These are phyloP conservation scores for Albifimbria verrucaria DNA, from an alignment of 2,329 filamentous ascomycete species.

Conservation along the genomic window DNA sequence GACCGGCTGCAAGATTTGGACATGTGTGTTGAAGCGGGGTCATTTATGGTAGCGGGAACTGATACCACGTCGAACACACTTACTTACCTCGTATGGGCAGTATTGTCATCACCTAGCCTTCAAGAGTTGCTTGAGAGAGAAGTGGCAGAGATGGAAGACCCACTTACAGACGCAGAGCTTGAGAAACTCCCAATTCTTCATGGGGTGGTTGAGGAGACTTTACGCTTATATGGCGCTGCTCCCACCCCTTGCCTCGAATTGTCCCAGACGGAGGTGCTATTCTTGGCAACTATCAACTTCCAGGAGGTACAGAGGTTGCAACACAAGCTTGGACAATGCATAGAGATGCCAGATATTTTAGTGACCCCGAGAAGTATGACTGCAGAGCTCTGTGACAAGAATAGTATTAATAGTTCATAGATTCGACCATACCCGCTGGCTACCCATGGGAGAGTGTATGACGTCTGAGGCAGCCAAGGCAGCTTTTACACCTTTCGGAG, in stretches of 20 bases:
- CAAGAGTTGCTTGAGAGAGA: background rate
- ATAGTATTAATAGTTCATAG: background rate
- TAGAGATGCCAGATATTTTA: conserved; percentile 34
- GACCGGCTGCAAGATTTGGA: conserved; percentile 1
- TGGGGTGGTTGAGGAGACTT: conserved; percentile 39
- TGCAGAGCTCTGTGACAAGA: background rate
- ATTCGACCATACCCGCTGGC: background rate
- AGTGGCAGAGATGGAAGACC: background rate
- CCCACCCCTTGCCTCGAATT: conserved; percentile 36
- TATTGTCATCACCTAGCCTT: background rate
- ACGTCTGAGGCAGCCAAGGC: background rate
- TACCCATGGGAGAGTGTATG: background rate
- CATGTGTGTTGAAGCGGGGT: conserved; percentile 22
- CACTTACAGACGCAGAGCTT: conserved; percentile 23
- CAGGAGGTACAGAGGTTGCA: conserved; percentile 32
- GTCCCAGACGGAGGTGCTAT: conserved; percentile 36
- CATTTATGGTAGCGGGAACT: conserved; percentile 44
- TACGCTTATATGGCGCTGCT: conserved; percentile 39
- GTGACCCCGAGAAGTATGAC: background rate
- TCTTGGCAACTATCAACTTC: conserved; percentile 36
- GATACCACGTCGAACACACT: conserved; percentile 47
- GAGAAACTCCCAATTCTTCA: conserved; percentile 37
- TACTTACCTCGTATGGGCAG: conserved; percentile 40
- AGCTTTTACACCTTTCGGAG: background rate
- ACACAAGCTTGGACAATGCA: conserved; percentile 45